Conservation (phyloP, 352 stramenopile genomes). For the Pythium rhizo-oryzae region DNA sequence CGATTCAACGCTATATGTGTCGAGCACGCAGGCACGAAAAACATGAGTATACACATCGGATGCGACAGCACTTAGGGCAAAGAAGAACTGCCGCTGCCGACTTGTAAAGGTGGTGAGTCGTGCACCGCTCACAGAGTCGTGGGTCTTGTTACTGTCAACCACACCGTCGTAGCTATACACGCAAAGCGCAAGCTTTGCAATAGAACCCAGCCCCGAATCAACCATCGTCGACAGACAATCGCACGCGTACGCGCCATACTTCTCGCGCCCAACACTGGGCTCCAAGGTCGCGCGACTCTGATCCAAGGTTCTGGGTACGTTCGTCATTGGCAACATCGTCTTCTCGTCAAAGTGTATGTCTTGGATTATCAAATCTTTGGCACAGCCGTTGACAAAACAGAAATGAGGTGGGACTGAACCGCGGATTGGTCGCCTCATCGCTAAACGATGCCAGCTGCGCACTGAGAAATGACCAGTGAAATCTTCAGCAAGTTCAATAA, state of each 20-base stretch:
- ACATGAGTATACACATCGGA: slow-evolving; percentile 54
- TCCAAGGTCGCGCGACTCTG: slow-evolving; percentile 42
- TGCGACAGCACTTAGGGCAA: slow-evolving; percentile 49
- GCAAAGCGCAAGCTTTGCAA: slow-evolving; percentile 49
- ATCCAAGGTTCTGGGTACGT: slow-evolving; percentile 70
- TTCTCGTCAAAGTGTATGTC: slow-evolving; percentile 55
- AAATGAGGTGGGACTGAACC: slow-evolving; percentile 37
- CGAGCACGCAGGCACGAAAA: slow-evolving; percentile 55
- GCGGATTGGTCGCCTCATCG: slow-evolving; percentile 37
- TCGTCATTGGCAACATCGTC: slow-evolving; percentile 69
- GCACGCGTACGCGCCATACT: slow-evolving; percentile 54
- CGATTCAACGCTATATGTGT: slow-evolving; percentile 48
- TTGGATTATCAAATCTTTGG: slow-evolving; percentile 31
- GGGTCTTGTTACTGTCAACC: not conserved
- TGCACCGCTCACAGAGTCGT: not conserved
- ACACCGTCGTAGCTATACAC: slow-evolving; percentile 54
- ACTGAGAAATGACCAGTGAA: slow-evolving; percentile 63
- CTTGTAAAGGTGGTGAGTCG: slow-evolving; percentile 37
- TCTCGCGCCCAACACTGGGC: slow-evolving; percentile 51
- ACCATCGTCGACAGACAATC: slow-evolving; percentile 69
- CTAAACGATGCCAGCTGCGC: slow-evolving; percentile 50
- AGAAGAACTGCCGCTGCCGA: slow-evolving; percentile 62
- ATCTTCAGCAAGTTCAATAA: slow-evolving; percentile 61
- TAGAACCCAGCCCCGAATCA: slow-evolving; percentile 29
- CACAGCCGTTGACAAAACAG: slow-evolving; percentile 60